A percentile compares a stretch with the other conserved stretches of the same genome.
These are phyloP conservation scores for Kwoniella sp. DNA, from an alignment of 768 basidiomycete species.

Conservation along the genomic window DNA sequence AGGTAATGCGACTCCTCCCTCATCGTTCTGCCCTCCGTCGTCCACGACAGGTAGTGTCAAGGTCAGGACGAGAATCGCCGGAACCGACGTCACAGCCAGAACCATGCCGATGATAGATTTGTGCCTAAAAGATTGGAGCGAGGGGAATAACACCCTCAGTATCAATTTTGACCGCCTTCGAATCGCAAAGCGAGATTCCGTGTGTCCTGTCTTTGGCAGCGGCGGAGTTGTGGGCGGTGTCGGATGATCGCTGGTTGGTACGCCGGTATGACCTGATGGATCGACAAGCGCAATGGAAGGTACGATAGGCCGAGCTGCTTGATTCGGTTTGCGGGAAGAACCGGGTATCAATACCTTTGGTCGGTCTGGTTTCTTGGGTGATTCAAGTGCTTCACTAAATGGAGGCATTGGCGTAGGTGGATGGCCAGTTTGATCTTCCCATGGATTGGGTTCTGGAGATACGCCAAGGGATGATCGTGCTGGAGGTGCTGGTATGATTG, in stretches of 20 bases:
- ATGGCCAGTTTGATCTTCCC: constrained; percentile 35
- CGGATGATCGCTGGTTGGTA: background rate
- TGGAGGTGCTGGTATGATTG: background rate
- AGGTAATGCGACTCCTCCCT: constrained; percentile 43
- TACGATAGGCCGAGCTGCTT: constrained; percentile 16
- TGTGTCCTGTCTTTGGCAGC: constrained; percentile 18
- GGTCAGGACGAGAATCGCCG: constrained; percentile 81
- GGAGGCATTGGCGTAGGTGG: constrained; percentile 16
- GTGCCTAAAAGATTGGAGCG: constrained; percentile 69
- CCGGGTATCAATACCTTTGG: constrained; percentile 22
- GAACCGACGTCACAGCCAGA: constrained; percentile 77
- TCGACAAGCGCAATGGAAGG: constrained; percentile 46
- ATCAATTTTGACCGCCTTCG: constrained; percentile 45
- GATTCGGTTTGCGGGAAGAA: constrained; percentile 5
- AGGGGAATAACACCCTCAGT: constrained; percentile 77
- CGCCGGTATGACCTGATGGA: constrained; percentile 45
- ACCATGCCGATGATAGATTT: constrained; percentile 73
- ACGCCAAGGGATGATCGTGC: background rate
- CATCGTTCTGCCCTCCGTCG: constrained; percentile 59
- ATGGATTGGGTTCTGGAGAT: constrained; percentile 38
- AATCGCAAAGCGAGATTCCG: constrained; percentile 35
- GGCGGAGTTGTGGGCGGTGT: constrained; percentile 36
- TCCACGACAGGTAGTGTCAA: constrained; percentile 85
- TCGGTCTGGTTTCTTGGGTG: constrained; percentile 13
- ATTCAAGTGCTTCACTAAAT: background rate